These are phyloP conservation scores for Cystofilobasidium bisporidii DNA, from an alignment of 768 basidiomycete species.

Conservation along the genomic window DNA sequence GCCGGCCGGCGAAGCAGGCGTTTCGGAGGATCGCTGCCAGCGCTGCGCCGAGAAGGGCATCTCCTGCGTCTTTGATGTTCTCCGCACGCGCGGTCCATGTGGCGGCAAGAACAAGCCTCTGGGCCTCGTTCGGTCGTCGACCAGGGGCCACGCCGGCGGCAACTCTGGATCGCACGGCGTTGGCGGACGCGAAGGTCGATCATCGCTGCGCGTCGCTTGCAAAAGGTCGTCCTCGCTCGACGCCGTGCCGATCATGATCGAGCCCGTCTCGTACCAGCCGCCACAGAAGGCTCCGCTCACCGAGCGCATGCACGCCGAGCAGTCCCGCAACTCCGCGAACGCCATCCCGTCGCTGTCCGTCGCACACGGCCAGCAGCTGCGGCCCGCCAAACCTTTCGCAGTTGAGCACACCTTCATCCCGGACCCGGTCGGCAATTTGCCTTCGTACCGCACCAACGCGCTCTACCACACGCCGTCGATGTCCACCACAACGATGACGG, in stretches of 20 bases:
- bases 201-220: too few relatives aligned
- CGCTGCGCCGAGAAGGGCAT: background rate
- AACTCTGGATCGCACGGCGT: too few relatives aligned
- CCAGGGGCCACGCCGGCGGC: background rate
- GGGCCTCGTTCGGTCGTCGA: background rate
- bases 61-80: background rate
- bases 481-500: too few relatives aligned
- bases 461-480: too few relatives aligned
- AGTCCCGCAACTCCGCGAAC: background rate
- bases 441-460: background rate
- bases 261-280: too few relatives aligned
- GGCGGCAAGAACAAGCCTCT: background rate
- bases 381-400: background rate
- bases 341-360: background rate
- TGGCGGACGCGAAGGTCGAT: too few relatives aligned
- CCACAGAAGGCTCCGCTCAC: too few relatives aligned
- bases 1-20: background rate
- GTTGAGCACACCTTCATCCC: constrained; percentile 1
- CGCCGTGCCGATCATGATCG: too few relatives aligned
- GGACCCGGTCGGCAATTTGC: background rate
- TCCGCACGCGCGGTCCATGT: background rate
- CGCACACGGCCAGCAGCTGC: too few relatives aligned
- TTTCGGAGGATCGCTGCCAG: background rate
- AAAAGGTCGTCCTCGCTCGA: too few relatives aligned
- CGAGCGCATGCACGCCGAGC: too few relatives aligned